A percentile compares a stretch with the other conserved stretches of the same genome.
Evolutionary conservation across 2,329 filamentous ascomycete species (phyloP).

Genomic region (Phoma herbarum): DNA sequence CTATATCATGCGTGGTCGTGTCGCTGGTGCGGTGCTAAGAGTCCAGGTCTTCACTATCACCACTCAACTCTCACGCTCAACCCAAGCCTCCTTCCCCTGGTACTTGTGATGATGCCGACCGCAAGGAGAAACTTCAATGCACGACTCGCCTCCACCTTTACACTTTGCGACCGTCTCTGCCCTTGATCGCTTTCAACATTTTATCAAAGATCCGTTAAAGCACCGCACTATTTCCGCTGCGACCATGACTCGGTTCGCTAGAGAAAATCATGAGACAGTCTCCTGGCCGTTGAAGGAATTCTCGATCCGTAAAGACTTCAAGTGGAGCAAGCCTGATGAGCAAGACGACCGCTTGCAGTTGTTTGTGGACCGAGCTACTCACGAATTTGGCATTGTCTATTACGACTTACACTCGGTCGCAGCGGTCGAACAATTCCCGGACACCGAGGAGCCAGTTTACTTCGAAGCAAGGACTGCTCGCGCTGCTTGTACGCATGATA

Average conservation of each 20-base stretch:
- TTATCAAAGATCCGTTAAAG: not conserved
- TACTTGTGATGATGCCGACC: not conserved
- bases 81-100: not conserved
- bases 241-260: not conserved
- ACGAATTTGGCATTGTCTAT: conserved; percentile 30
- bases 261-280: not conserved
- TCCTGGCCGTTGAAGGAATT: conserved; percentile 26
- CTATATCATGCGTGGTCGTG: not conserved
- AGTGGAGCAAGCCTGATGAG: not conserved
- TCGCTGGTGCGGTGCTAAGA: not conserved
- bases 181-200: too few relatives aligned
- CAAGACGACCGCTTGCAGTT: conserved; percentile 2
- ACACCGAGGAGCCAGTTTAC: conserved; percentile 26
- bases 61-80: not conserved
- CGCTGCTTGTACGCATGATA: conserved; percentile 25
- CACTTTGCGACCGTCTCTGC: not conserved
- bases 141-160: not conserved
- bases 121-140: not conserved
- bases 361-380: conserved; percentile 27
- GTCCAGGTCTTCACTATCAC: not conserved
- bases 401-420: not conserved
- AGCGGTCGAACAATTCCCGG: conserved; percentile 7
- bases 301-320: conserved; percentile 20
- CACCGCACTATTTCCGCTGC: not conserved
- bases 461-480: conserved; percentile 24